Evolutionary conservation across 202 grass and related monocot genomes (phyloP).

Genomic region (Bolboschoenoplectus hybrid): DNA sequence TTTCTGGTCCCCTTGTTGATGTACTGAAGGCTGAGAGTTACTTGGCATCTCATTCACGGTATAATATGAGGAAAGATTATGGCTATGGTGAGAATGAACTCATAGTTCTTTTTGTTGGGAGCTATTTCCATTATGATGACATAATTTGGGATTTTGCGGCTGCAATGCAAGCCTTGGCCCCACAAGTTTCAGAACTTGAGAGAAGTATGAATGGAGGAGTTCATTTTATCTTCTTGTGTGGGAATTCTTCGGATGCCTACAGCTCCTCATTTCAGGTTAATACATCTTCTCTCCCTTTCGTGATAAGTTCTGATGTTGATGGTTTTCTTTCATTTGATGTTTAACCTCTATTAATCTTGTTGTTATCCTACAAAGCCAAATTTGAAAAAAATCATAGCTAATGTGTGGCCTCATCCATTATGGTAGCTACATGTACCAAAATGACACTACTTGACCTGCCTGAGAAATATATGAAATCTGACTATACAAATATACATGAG

Average conservation of each 20-base stretch:
- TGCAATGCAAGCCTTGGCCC: slow-evolving; percentile 62
- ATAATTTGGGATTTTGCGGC: slow-evolving; percentile 75
- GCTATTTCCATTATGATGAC: slow-evolving; percentile 80
- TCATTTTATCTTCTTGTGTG: slow-evolving; percentile 76
- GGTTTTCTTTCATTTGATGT: not conserved
- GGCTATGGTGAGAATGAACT: slow-evolving; percentile 65
- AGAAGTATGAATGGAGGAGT: slow-evolving; percentile 56
- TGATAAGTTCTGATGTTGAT: not conserved
- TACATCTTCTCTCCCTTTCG: slow-evolving; percentile 35
- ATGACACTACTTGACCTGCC: not conserved
- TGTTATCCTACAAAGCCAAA: not conserved
- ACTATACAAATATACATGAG: not conserved
- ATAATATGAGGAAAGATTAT: slow-evolving; percentile 57
- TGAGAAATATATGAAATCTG: slow-evolving; percentile 15
- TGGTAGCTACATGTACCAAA: not conserved
- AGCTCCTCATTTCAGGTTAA: slow-evolving; percentile 76
- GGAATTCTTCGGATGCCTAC: slow-evolving; percentile 67
- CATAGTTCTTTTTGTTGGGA: slow-evolving; percentile 76
- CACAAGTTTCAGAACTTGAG: slow-evolving; percentile 58
- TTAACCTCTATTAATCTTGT: not conserved
- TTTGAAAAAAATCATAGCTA: not conserved
- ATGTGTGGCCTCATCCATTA: not conserved
- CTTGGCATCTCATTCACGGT: slow-evolving; percentile 50
- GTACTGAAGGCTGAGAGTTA: slow-evolving; percentile 64
- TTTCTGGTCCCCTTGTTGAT: slow-evolving; percentile 77